Evolutionary conservation across 495 filamentous ascomycete genomes (phyloP), one percentile per base, ranked within the genome.

Genomic region (Xylaria longipes): DNA sequence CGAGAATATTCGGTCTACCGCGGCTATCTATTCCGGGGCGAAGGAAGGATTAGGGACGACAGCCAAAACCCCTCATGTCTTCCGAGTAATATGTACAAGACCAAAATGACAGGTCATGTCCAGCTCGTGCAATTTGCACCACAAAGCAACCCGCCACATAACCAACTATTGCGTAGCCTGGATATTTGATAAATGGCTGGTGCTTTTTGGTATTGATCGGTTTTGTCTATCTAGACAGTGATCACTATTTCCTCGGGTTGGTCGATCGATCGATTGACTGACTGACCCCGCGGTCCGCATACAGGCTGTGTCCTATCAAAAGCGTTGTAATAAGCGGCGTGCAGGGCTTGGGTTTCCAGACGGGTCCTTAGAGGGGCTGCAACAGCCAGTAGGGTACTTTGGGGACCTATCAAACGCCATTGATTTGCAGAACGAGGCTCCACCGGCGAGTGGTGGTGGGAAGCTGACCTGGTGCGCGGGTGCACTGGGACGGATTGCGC

Each of bases 1-100:
- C 60, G 11, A 22, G 27, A n/a, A 25, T 5, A 15, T 31, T 1
- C 11, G 2, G 63, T 67, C 48, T 41, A 56, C 65, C 65, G 65
- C 65, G 65, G 65, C 65, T 67, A 67, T 67, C 31, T 41, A 56
- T 27, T 29, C 43, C 65, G 65, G 65, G 48, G 48, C 29, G 35
- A 56, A 11, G 65, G 65, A 66, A 52, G 48, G 33, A 67, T 41
- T 67, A 22, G 65, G 35, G 45, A 60, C 20, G n/a, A 35, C 29
- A 35, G 29, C 56, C 6, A 25, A 58, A 58, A 37, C 57, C 57
- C 57, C 57, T 60, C 31, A 35, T n/a, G 39, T n/a, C n/a, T n/a
- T n/a, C n/a, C 27, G 25, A 31, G 25, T 5, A 1, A 31, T 5
- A 2, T 0, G n/a, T 9, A 52, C 17, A 57, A 57, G 25, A 57